Evolutionary conservation across 306 rosid genomes (phyloP).

Genomic region (Cucurbita argyrosperma): DNA sequence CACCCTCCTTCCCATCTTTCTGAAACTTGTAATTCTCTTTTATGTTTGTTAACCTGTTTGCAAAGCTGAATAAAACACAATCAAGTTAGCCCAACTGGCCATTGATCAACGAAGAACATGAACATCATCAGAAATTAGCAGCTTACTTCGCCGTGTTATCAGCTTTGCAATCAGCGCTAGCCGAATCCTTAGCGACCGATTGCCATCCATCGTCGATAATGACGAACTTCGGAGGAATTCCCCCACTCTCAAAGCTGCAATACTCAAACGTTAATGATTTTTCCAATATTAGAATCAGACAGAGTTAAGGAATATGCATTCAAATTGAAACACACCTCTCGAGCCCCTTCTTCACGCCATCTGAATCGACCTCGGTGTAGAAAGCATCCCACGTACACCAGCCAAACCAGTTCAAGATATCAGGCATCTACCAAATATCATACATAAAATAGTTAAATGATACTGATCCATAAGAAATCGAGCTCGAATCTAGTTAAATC

Average conservation of each 20-base stretch:
- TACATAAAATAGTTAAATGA: not conserved
- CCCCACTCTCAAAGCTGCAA: slow-evolving; percentile 60
- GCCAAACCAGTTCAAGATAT: slow-evolving; percentile 87
- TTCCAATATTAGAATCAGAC: not conserved
- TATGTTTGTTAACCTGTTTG: slow-evolving; percentile 54
- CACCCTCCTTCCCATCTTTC: slow-evolving; percentile 68
- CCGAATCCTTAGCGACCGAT: slow-evolving; percentile 46
- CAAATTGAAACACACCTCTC: slow-evolving; percentile 31
- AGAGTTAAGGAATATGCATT: not conserved
- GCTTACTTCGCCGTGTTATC: slow-evolving; percentile 60
- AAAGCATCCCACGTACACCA: slow-evolving; percentile 99
- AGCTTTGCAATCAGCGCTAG: slow-evolving; percentile 27
- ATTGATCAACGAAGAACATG: not conserved
- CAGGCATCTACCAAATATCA: slow-evolving; percentile 61
- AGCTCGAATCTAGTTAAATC: not conserved
- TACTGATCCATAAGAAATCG: not conserved
- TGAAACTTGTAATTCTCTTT: slow-evolving; percentile 83
- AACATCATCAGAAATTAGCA: not conserved
- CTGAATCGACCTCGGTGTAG: slow-evolving; percentile 64
- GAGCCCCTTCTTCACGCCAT: slow-evolving; percentile 69
- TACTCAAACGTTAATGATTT: not conserved
- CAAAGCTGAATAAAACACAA: slow-evolving; percentile 39
- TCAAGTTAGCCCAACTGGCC: not conserved
- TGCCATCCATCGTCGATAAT: slow-evolving; percentile 93
- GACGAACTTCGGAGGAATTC: slow-evolving; percentile 66